Percentiles rank a stretch among this genome's conserved stretches.
Evolutionary conservation across 2,329 filamentous ascomycete genomes (phyloP).

Genomic region (Trichophyton benhamiae): DNA sequence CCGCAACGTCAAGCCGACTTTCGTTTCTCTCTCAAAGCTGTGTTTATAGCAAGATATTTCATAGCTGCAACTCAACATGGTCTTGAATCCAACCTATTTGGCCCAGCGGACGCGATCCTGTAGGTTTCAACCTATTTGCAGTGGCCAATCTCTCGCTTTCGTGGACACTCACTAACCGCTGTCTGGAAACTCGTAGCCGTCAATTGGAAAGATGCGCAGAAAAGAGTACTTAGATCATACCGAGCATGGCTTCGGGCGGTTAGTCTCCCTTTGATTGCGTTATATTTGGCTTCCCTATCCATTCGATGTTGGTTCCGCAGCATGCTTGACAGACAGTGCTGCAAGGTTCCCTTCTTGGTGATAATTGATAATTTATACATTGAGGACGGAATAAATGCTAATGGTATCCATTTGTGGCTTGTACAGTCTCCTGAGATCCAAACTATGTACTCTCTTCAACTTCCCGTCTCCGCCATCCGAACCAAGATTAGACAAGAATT

Average conservation of each 20-base stretch:
- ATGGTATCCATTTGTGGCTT: constrained; percentile 7
- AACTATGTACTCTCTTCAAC: constrained; percentile 86
- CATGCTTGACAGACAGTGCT: neutral
- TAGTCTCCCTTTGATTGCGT: constrained; percentile 36
- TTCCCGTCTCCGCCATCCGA: constrained; percentile 75
- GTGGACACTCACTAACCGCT: neutral
- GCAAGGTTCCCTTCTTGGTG: neutral
- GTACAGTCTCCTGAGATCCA: constrained; percentile 87
- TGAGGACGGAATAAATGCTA: neutral
- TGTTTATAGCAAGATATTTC: neutral
- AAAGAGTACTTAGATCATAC: constrained; percentile 77
- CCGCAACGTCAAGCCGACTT: neutral
- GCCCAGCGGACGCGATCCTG: constrained; percentile 68
- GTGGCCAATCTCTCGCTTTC: neutral
- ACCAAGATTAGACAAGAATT: constrained; percentile 95
- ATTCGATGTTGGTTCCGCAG: neutral
- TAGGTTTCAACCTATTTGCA: constrained; percentile 35
- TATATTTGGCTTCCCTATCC: neutral
- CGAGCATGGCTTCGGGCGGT: constrained; percentile 93
- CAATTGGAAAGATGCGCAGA: constrained; percentile 81
- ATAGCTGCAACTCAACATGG: constrained; percentile 42
- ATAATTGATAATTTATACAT: neutral
- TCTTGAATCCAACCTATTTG: constrained; percentile 87
- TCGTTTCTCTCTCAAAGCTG: neutral
- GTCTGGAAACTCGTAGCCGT: constrained; percentile 45